phyloP scores from a whole-genome alignment of 2,329 filamentous ascomycete genomes.

The Colletotrichum graminicola region DNA sequence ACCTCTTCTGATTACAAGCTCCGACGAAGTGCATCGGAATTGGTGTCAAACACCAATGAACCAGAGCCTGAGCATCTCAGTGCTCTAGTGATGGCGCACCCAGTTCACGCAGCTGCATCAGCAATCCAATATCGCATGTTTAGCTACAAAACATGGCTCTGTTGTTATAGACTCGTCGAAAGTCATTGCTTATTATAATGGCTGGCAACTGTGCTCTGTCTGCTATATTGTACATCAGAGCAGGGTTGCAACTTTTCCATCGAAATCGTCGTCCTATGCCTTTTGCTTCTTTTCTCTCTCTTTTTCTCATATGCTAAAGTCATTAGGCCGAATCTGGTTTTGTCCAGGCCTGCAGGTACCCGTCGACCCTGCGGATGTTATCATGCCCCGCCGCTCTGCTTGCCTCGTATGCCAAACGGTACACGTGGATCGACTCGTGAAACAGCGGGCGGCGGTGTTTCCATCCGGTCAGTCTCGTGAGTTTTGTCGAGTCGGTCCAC shows the following conservation, averaged over 20 bases:
- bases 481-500: constrained; percentile 58
- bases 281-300: too few relatives aligned
- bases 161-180: too few relatives aligned
- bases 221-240: too few relatives aligned
- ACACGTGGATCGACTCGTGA: constrained; percentile 51
- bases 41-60: too few relatives aligned
- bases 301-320: background rate
- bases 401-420: constrained; percentile 56
- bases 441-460: constrained; percentile 53
- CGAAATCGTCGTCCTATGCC: background rate
- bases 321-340: background rate
- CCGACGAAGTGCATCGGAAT: background rate
- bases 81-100: background rate
- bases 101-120: background rate
- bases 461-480: constrained; percentile 57
- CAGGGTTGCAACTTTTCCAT: background rate
- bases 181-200: background rate
- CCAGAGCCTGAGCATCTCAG: background rate
- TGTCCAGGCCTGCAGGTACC: background rate
- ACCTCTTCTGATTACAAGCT: background rate
- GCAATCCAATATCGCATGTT: background rate
- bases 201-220: background rate
- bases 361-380: constrained; percentile 6
- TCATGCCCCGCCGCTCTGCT: constrained; percentile 30
- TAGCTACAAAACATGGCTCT: background rate